Evolutionary conservation across 169 alveolate genomes (phyloP).

Genomic region (Eimeria necatrix): DNA sequence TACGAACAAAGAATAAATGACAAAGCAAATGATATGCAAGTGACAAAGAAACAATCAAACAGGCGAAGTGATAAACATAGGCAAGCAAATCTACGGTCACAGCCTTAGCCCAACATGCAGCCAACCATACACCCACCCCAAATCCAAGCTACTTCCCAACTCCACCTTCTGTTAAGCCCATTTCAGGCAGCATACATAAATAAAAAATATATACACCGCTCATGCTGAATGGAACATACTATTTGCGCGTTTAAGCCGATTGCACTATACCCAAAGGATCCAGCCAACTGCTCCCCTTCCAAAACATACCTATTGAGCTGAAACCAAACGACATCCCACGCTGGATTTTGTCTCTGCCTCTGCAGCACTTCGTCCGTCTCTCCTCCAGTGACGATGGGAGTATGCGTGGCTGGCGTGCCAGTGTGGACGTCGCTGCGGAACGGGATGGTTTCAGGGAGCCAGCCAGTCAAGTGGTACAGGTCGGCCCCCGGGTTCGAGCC

Average conservation of each 20-base stretch:
- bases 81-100: no score
- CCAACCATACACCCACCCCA: no score
- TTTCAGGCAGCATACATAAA: no score
- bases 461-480: constrained; percentile 94
- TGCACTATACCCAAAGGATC: no score
- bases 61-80: no score
- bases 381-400: constrained; percentile 70
- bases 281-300: not conserved
- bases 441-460: constrained; percentile 96
- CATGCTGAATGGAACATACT: no score
- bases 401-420: constrained; percentile 83
- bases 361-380: constrained; percentile 10
- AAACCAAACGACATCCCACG: constrained; percentile 25
- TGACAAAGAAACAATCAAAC: not conserved
- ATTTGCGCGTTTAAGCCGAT: no score
- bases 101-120: no score
- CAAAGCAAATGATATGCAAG: no score
- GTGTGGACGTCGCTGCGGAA: constrained; percentile 85
- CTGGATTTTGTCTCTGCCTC: constrained; percentile 48
- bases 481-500: constrained; percentile 97
- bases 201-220: no score
- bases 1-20: not conserved
- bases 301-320: constrained; percentile 8
- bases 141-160: no score
- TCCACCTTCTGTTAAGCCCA: no score